These are phyloP conservation scores for Phyllosticta capitalensis DNA, from an alignment of 2,329 filamentous ascomycete genomes.

Conservation along the genomic window DNA sequence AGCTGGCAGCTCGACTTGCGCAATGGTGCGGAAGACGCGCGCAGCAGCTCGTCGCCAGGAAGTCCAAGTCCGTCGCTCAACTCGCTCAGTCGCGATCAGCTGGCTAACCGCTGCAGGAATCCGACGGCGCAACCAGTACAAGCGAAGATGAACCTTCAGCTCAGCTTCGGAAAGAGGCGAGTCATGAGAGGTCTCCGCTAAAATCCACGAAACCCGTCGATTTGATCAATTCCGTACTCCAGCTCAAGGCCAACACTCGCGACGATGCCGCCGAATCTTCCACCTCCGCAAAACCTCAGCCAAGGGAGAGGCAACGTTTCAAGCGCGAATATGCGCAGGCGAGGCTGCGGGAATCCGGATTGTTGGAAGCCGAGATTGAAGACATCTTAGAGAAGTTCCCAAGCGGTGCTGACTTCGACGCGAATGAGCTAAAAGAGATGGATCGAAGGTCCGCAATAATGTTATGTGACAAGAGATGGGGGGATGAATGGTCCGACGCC, in stretches of 20 bases:
- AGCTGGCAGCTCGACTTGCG: background rate
- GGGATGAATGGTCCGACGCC: too few species aligned
- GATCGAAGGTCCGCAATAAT: too few species aligned
- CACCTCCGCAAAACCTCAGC: too few species aligned
- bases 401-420: too few species aligned
- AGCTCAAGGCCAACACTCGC: background rate
- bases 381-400: too few species aligned
- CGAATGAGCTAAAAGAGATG: too few species aligned
- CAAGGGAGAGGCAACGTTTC: too few species aligned
- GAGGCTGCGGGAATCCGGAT: too few species aligned
- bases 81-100: background rate
- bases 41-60: background rate
- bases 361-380: too few species aligned
- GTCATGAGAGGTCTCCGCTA: background rate
- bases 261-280: background rate
- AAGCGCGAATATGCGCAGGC: too few species aligned
- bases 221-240: background rate
- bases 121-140: background rate
- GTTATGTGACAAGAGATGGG: too few species aligned
- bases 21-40: background rate
- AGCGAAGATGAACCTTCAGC: background rate
- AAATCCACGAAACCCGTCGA: background rate
- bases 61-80: background rate
- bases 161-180: background rate
- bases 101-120: background rate